A percentile compares a stretch with the other conserved stretches of the same genome.
Evolutionary conservation across 78 protist species (phyloP).

Genomic region (Speleostelium caveatum): DNA sequence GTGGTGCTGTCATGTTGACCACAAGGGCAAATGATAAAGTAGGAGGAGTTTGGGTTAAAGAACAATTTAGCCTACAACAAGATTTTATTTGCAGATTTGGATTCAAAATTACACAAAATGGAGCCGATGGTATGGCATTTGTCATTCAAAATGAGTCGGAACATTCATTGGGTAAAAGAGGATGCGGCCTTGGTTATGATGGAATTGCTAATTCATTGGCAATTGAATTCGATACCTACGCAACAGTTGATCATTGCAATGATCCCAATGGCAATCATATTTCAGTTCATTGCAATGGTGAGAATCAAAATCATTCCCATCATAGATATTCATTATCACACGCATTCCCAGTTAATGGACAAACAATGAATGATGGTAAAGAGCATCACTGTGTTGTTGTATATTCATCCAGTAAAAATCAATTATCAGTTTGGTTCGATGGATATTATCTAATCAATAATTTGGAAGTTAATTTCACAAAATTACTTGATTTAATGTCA

Average conservation of each 20-base stretch:
- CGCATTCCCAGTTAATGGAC: not conserved
- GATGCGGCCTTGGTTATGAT: constrained; percentile 76
- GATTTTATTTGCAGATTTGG: constrained; percentile 29
- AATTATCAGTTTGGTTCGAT: constrained; percentile 45
- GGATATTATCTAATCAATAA: not conserved
- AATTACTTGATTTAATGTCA: constrained; percentile 20
- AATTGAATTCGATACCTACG: constrained; percentile 77
- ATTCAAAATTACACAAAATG: constrained; percentile 37
- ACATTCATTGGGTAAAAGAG: constrained; percentile 43
- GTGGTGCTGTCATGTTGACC: constrained; percentile 42
- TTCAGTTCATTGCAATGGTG: constrained; percentile 14
- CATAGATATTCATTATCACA: constrained; percentile 58
- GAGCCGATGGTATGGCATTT: constrained; percentile 87
- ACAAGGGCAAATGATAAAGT: constrained; percentile 33
- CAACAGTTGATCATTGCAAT: not conserved
- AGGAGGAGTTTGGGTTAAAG: constrained; percentile 80
- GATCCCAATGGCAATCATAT: constrained; percentile 83
- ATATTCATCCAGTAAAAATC: not conserved
- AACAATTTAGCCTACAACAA: constrained; percentile 3
- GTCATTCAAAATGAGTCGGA: constrained; percentile 69
- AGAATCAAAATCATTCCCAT: constrained; percentile 24
- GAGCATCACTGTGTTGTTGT: constrained; percentile 26
- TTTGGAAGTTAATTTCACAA: not conserved
- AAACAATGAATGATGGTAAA: constrained; percentile 42
- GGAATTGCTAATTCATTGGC: constrained; percentile 79